Evolutionary conservation across 805 yeast genomes (phyloP).

Genomic region (Wickerhamiella azyma): DNA sequence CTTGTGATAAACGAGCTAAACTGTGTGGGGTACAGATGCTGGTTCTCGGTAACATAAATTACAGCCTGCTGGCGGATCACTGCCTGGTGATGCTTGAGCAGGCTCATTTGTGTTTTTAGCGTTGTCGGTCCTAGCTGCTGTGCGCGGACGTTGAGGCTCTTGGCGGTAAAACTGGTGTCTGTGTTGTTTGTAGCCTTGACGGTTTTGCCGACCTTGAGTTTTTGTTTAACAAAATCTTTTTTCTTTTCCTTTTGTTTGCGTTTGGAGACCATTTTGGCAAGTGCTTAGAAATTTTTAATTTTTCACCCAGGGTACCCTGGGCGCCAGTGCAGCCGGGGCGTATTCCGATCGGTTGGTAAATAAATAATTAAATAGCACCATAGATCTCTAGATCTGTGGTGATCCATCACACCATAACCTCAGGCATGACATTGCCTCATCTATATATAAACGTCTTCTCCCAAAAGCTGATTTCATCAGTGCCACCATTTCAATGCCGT

Average conservation of each 20-base stretch:
- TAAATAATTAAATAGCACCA: too few species aligned
- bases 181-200: constrained; percentile 63
- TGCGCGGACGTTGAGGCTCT: constrained; percentile 37
- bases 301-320: too few species aligned
- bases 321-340: too few species aligned
- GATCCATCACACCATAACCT: background rate
- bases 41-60: constrained; percentile 13
- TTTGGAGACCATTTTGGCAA: constrained; percentile 4
- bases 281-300: background rate
- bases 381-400: too few species aligned
- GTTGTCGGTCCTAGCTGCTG: constrained; percentile 26
- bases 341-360: too few species aligned
- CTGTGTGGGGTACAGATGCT: constrained; percentile 11
- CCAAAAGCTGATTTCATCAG: background rate
- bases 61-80: constrained; percentile 18
- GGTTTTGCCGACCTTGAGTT: constrained; percentile 79
- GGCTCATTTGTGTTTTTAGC: constrained; percentile 11
- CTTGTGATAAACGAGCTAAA: constrained; percentile 29
- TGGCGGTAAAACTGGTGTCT: constrained; percentile 72
- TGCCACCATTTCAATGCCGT: constrained; percentile 7
- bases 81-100: constrained; percentile 20
- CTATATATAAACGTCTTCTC: background rate
- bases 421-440: background rate
- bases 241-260: constrained; percentile 31
- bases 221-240: constrained; percentile 63